phyloP scores from a whole-genome alignment of 2,329 filamentous ascomycete genomes.

The Rhexocercosporidium sp. region DNA sequence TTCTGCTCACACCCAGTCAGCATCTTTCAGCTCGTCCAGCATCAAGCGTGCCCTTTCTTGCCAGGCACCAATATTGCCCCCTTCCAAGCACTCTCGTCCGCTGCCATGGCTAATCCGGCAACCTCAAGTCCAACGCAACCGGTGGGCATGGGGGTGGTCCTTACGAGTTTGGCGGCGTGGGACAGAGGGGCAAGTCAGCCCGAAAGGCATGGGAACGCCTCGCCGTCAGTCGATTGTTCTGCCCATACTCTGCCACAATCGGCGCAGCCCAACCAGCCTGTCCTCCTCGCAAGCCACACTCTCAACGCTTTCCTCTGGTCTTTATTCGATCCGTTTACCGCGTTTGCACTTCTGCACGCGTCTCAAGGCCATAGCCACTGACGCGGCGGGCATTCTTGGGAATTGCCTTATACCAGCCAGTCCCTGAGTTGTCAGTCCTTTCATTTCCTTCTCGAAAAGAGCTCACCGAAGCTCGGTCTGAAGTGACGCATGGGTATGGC shows the following conservation, averaged over 20 bases:
- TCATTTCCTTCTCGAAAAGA: background rate
- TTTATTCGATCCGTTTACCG: background rate
- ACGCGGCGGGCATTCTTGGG: background rate
- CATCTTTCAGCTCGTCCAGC: slow-evolving; percentile 6
- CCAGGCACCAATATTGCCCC: background rate
- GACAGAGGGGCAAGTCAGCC: background rate
- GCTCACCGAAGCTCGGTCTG: slow-evolving; percentile 9
- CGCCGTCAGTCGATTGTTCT: background rate
- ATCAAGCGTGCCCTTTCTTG: background rate
- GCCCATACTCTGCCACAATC: slow-evolving; percentile 2
- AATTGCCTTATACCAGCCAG: background rate
- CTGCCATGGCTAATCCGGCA: no score
- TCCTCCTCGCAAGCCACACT: background rate
- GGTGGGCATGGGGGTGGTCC: background rate
- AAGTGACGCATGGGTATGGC: background rate
- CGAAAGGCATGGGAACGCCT: background rate
- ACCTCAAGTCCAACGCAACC: background rate
- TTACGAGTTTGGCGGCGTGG: background rate
- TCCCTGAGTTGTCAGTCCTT: background rate
- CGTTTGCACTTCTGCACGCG: background rate
- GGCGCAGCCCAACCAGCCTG: background rate
- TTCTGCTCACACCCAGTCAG: slow-evolving; percentile 1
- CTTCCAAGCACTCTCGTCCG: background rate
- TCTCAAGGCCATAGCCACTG: background rate
- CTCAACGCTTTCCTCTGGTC: slow-evolving; percentile 6